A percentile compares a stretch with the other conserved stretches of the same genome.
Evolutionary conservation across 345 rosid species (phyloP).

Genomic region (Gossypium australe): DNA sequence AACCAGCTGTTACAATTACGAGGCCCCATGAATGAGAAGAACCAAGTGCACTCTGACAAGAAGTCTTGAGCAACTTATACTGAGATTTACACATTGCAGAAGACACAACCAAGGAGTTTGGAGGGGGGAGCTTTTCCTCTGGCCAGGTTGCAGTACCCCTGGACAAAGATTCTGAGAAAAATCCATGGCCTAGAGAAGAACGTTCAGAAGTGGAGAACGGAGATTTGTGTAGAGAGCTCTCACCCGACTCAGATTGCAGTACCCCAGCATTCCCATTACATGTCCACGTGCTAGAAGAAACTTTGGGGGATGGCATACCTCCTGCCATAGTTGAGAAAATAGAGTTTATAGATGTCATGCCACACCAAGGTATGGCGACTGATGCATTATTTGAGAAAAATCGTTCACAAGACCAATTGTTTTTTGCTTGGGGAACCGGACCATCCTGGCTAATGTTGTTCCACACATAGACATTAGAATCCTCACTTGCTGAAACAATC

Average conservation of each 20-base stretch:
- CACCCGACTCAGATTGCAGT: conserved; percentile 17
- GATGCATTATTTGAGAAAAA: conserved; percentile 26
- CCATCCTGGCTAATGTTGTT: conserved; percentile 22
- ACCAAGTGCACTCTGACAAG: conserved; percentile 20
- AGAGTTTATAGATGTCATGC: conserved; percentile 7
- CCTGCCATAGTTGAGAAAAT: background rate
- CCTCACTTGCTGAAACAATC: conserved; percentile 40
- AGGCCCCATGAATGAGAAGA: conserved; percentile 37
- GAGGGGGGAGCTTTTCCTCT: conserved; percentile 38
- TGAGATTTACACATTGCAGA: conserved; percentile 32
- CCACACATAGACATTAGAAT: conserved; percentile 41
- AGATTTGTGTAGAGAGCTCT: conserved; percentile 20
- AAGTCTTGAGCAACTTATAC: conserved; percentile 27
- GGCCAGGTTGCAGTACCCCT: conserved; percentile 62
- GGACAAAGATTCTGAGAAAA: conserved; percentile 26
- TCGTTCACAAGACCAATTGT: conserved; percentile 27
- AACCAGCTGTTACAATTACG: conserved; percentile 41
- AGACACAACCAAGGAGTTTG: conserved; percentile 18
- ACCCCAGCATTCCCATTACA: conserved; percentile 3
- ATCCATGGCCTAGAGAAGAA: conserved; percentile 14
- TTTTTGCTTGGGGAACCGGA: conserved; percentile 21
- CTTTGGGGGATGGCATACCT: background rate
- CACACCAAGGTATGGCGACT: conserved; percentile 8
- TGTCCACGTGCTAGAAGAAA: background rate
- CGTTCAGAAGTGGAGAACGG: conserved; percentile 27